Base-by-base conservation (phyloP, 2,329 filamentous ascomycete genomes). In the Hymenoscyphus fructigenus region DNA sequence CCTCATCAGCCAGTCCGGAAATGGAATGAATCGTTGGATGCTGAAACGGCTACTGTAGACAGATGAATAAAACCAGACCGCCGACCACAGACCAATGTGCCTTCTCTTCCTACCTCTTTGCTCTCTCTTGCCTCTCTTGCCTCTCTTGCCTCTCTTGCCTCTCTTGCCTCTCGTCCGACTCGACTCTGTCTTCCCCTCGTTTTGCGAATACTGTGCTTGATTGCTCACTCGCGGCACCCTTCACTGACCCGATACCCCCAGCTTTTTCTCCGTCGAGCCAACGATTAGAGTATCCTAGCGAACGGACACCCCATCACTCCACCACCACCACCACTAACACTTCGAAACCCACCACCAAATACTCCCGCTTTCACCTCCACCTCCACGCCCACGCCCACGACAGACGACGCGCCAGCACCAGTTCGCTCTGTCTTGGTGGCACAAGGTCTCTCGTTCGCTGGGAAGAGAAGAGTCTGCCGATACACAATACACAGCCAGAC, bases 61-160 rank as follows among this genome's bases (percentile, higher is more conserved):
- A 41, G 36, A 67, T 68, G 59, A 53, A 67, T 73, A 72, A 71
- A 71, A 70, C 71, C 68, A 70, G 69, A 70, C 69, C 70, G 69
- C 70, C 67, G n/a, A 23, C 44, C 44, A 50, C 44, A 67, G 36
- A 60, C 44, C 55, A 57, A 62, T 28, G n/a, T 20, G 17, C n/a
- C 17, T 50, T 26, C 7, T 50, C 56, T 36, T 66, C 34, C 60
- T 60, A 29, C 47, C 9, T 56, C 60, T 38, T 53, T 58, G n/a
- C 23, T 15, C 20, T 14, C 47, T 26, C 47, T 9, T 53, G n/a
- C 47, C 10, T 23, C n/a, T 28, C 9, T 17, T 20, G 12, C 15
- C n/a, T 12, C 47, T 23, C 47, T 7, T 28, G 23, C 23, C 47
- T 28, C 50, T 23, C 50, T 15, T 41, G 38, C 38, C 38, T 41